phyloP scores from a whole-genome alignment of 2,329 filamentous ascomycete species.

The Aspergillus sp. region DNA sequence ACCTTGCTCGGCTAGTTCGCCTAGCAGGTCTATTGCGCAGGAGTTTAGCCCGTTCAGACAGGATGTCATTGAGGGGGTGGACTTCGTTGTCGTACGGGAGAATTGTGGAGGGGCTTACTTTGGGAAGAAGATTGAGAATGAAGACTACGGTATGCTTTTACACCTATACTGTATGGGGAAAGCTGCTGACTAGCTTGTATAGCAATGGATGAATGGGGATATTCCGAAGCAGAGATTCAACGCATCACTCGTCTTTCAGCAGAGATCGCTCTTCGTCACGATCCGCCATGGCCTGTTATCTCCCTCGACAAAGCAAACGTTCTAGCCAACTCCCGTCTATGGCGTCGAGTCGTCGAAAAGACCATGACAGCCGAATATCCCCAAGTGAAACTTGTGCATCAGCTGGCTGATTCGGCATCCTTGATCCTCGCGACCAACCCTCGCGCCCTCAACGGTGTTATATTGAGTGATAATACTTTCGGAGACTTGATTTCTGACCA shows the following conservation, averaged over 20 bases:
- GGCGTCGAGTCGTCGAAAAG: conserved; percentile 77
- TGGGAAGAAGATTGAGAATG: conserved; percentile 33
- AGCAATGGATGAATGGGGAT: conserved; percentile 74
- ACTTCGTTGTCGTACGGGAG: conserved; percentile 61
- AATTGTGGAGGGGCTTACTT: conserved; percentile 42
- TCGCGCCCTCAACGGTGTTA: conserved; percentile 72
- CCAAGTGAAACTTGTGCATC: conserved; percentile 71
- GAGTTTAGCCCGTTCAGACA: conserved; percentile 78
- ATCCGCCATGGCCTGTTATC: conserved; percentile 70
- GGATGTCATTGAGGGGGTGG: conserved; percentile 72
- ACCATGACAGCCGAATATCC: conserved; percentile 81
- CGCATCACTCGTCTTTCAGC: conserved; percentile 74
- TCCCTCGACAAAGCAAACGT: conserved; percentile 93
- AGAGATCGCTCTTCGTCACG: conserved; percentile 66
- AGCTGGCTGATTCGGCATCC: conserved; percentile 85
- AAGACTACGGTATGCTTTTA: conserved; percentile 41
- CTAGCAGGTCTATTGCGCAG: conserved; percentile 64
- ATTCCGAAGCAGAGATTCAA: conserved; percentile 75
- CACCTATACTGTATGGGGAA: background rate
- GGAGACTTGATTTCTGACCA: conserved; percentile 92
- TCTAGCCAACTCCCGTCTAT: conserved; percentile 76
- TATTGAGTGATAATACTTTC: conserved; percentile 86
- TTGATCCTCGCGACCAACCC: conserved; percentile 94
- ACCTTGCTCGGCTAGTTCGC: conserved; percentile 72
- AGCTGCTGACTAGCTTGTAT: background rate